A percentile compares a stretch with the other conserved stretches of the same genome.
phyloP scores from a whole-genome alignment of 768 basidiomycete genomes.

The Lentinula detonsa region DNA sequence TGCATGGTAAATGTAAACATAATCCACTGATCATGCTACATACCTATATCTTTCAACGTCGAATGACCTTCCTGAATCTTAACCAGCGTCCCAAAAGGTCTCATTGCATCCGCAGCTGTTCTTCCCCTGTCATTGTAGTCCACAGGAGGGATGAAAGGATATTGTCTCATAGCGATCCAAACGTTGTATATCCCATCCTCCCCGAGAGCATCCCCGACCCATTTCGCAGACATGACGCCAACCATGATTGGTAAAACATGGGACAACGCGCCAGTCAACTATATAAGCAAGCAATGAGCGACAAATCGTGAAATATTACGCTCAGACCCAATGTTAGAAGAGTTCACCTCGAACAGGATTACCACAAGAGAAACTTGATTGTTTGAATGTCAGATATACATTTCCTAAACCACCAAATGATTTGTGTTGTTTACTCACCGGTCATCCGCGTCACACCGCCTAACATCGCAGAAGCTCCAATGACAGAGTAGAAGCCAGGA shows the following conservation, averaged over 20 bases:
- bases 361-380: slow-evolving; percentile 66
- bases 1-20: too few species aligned
- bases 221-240: slow-evolving; percentile 71
- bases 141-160: slow-evolving; percentile 63
- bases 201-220: slow-evolving; percentile 68
- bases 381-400: neutral
- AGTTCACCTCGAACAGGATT: slow-evolving; percentile 62
- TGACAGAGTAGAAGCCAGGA: slow-evolving; percentile 73
- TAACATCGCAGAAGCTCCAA: slow-evolving; percentile 71
- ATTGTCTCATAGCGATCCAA: slow-evolving; percentile 67
- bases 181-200: slow-evolving; percentile 65
- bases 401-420: neutral
- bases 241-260: slow-evolving; percentile 84
- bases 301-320: neutral
- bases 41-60: slow-evolving; percentile 46
- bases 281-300: neutral
- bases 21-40: neutral
- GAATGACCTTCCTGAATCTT: slow-evolving; percentile 45
- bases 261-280: slow-evolving; percentile 75
- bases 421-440: slow-evolving; percentile 30
- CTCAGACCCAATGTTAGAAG: neutral
- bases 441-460: slow-evolving; percentile 77
- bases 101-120: slow-evolving; percentile 58
- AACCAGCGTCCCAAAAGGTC: slow-evolving; percentile 39
- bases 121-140: slow-evolving; percentile 64